A percentile compares a stretch with the other conserved stretches of the same genome.
Conservation (phyloP, 768 basidiomycete genomes). For the Collybia sp. region DNA sequence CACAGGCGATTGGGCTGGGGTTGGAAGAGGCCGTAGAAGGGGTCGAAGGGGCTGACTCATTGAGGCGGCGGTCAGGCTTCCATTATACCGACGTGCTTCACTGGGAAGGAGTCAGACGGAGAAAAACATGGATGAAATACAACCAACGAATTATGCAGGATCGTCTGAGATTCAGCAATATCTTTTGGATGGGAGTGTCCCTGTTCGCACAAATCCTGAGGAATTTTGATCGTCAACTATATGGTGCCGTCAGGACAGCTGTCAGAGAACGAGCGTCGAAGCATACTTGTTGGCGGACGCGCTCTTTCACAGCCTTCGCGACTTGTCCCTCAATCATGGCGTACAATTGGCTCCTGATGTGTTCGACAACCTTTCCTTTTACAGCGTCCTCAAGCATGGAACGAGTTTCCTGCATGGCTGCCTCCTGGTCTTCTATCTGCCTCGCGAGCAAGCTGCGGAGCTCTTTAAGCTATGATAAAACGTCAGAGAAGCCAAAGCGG, state of each 20-base stretch:
- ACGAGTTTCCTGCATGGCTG: conserved; percentile 29
- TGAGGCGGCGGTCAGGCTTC: conserved; percentile 28
- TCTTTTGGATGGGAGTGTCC: conserved; percentile 36
- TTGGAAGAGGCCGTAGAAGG: conserved; percentile 45
- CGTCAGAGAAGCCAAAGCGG: conserved; percentile 2
- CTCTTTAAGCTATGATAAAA: conserved; percentile 31
- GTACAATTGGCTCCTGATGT: conserved; percentile 30
- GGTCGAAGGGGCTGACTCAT: conserved; percentile 41
- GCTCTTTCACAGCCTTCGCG: conserved; percentile 29
- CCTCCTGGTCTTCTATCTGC: conserved; percentile 34
- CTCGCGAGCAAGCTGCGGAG: conserved; percentile 30
- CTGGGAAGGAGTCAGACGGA: conserved; percentile 18
- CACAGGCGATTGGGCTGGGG: conserved; percentile 40
- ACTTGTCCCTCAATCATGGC: conserved; percentile 30
- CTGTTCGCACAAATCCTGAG: conserved; percentile 34
- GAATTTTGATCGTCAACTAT: conserved; percentile 39
- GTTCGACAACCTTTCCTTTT: conserved; percentile 34
- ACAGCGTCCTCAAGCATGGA: conserved; percentile 30
- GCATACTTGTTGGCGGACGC: conserved; percentile 38
- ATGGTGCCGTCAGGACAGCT: neutral
- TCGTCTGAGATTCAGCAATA: conserved; percentile 36
- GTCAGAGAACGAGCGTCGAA: neutral
- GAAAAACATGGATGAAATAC: neutral
- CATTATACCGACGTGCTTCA: conserved; percentile 42
- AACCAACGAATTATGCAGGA: conserved; percentile 44